phyloP scores from a whole-genome alignment of 495 filamentous ascomycete genomes.

The Penicillium cinerascens region DNA sequence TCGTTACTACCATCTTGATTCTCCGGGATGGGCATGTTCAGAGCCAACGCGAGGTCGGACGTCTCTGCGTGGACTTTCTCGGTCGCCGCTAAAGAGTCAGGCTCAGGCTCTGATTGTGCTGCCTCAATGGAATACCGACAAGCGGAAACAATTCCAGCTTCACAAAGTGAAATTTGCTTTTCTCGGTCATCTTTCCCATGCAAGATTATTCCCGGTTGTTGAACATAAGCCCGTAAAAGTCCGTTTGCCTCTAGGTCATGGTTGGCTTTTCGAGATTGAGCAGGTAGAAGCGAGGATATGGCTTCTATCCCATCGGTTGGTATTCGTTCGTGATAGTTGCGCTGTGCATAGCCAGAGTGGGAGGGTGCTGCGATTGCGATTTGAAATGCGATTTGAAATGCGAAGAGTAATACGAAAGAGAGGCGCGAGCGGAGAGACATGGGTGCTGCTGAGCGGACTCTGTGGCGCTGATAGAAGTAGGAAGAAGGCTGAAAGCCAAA shows the following conservation, averaged over 20 bases:
- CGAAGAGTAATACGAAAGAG: not conserved
- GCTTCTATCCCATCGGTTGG: not conserved
- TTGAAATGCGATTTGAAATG: not conserved
- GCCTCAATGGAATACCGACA: not conserved
- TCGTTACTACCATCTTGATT: not conserved
- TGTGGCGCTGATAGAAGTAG: not conserved
- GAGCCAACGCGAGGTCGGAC: not conserved
- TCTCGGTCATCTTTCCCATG: not conserved
- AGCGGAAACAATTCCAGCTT: not conserved
- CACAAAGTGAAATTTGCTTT: not conserved
- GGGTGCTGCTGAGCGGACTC: not conserved
- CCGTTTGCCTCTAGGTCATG: not conserved
- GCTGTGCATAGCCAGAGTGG: not conserved
- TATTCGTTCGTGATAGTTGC: not conserved
- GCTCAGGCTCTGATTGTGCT: not conserved
- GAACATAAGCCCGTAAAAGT: not conserved
- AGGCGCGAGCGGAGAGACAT: not conserved
- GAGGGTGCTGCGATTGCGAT: not conserved
- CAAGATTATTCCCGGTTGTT: not conserved
- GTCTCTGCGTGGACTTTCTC: not conserved
- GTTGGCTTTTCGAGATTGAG: not conserved
- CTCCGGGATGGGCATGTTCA: no score
- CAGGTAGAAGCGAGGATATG: not conserved
- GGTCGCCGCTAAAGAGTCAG: not conserved
- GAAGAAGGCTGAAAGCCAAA: not conserved